Evolutionary conservation across 2,329 filamentous ascomycete species (phyloP).

Genomic region (Alternaria postmessia): DNA sequence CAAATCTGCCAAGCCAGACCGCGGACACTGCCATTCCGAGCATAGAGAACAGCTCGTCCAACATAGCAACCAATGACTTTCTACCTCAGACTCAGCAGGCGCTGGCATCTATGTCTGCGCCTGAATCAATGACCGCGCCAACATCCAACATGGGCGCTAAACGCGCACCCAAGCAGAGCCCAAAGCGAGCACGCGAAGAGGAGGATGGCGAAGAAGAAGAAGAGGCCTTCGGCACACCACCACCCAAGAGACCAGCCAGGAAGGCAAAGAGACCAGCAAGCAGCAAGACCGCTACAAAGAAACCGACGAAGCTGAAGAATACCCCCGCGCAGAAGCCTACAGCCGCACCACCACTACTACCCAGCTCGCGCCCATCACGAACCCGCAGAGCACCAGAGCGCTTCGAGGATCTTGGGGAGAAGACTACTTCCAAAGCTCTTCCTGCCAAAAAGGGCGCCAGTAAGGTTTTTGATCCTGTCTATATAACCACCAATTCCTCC

Average conservation of each 20-base stretch:
- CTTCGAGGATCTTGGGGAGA: constrained; percentile 23
- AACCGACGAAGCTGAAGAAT: constrained; percentile 12
- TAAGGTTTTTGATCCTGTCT: constrained; percentile 42
- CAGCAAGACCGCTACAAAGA: not conserved
- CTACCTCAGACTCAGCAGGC: not conserved
- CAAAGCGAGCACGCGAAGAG: constrained; percentile 21
- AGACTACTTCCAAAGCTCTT: constrained; percentile 13
- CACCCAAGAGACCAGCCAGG: constrained; percentile 12
- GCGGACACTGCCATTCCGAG: not conserved
- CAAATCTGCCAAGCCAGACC: constrained; percentile 1
- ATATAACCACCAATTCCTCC: constrained; percentile 43
- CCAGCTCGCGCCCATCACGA: constrained; percentile 33
- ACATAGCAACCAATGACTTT: not conserved
- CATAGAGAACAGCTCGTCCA: not conserved
- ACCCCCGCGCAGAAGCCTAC: constrained; percentile 12
- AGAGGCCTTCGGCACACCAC: constrained; percentile 8
- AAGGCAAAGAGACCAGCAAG: constrained; percentile 10
- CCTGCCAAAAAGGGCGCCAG: constrained; percentile 18
- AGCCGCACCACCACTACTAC: constrained; percentile 15
- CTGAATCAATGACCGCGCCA: not conserved
- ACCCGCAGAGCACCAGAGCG: constrained; percentile 42
- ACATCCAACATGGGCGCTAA: constrained; percentile 9
- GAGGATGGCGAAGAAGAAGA: not conserved
- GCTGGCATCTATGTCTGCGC: not conserved
- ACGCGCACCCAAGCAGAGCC: not conserved